phyloP scores from a whole-genome alignment of 306 rosid species.

The Senna tora region DNA sequence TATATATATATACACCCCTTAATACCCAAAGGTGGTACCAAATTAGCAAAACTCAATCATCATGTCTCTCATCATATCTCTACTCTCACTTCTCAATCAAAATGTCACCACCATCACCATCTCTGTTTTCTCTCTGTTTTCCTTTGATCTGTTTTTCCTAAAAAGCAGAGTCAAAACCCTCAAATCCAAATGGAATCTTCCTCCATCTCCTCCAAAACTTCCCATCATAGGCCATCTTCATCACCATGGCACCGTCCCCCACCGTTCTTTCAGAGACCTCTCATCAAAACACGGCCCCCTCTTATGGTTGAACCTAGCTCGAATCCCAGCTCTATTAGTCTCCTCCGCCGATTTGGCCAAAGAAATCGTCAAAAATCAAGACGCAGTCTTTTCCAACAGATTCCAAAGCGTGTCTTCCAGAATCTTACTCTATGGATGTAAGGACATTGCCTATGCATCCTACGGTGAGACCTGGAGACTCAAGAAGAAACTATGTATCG shows the following conservation, averaged over 20 bases:
- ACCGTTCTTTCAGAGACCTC: conserved; percentile 14
- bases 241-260: conserved; percentile 13
- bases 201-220: conserved; percentile 30
- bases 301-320: conserved; percentile 8
- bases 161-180: too few relatives aligned
- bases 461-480: conserved; percentile 40
- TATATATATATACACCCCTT: too few relatives aligned
- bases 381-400: conserved; percentile 13
- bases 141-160: too few relatives aligned
- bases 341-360: conserved; percentile 20
- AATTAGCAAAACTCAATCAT: too few relatives aligned
- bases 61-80: too few relatives aligned
- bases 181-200: background rate
- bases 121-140: too few relatives aligned
- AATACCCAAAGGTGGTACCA: too few relatives aligned
- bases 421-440: conserved; percentile 24
- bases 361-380: conserved; percentile 22
- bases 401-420: background rate
- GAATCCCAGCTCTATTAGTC: conserved; percentile 7
- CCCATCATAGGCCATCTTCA: conserved; percentile 35
- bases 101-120: too few relatives aligned
- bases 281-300: conserved; percentile 17
- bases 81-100: too few relatives aligned
- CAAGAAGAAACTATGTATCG: conserved; percentile 25
- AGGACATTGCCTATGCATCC: conserved; percentile 22